Conservation (phyloP, 2,329 filamentous ascomycete species). For the Ramularia endophylla region DNA sequence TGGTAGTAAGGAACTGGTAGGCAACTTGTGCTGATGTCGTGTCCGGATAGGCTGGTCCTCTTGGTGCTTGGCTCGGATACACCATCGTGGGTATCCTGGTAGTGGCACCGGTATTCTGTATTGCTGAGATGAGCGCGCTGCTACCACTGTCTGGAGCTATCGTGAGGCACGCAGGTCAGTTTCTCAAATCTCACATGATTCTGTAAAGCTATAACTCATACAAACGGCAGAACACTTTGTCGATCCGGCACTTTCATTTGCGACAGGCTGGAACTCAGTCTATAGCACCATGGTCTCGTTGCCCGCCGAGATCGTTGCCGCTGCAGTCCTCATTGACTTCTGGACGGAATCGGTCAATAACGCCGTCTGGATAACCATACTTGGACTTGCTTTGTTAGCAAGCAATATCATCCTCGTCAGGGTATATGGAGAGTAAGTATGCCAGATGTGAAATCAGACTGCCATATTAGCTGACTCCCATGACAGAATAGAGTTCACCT, state of each 20-base stretch:
- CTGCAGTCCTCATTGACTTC: slow-evolving; percentile 24
- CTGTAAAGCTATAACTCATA: slow-evolving; percentile 28
- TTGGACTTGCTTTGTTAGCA: slow-evolving; percentile 29
- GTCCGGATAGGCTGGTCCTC: slow-evolving; percentile 18
- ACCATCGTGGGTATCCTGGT: slow-evolving; percentile 33
- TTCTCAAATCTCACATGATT: too few species aligned
- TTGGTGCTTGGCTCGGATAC: slow-evolving; percentile 31
- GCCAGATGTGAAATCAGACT: too few species aligned
- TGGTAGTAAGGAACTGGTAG: too few species aligned
- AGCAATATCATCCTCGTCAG: slow-evolving; percentile 26
- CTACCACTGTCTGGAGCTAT: slow-evolving; percentile 36
- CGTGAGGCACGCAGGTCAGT: slow-evolving; percentile 31
- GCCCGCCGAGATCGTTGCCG: slow-evolving; percentile 27
- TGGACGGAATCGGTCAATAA: slow-evolving; percentile 29
- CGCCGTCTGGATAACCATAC: slow-evolving; percentile 30
- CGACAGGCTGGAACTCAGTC: slow-evolving; percentile 29
- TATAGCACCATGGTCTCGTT: slow-evolving; percentile 28
- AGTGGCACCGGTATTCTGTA: slow-evolving; percentile 31
- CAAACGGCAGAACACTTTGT: slow-evolving; percentile 33
- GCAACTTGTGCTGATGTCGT: too few species aligned
- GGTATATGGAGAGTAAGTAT: slow-evolving; percentile 14
- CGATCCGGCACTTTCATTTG: slow-evolving; percentile 32
- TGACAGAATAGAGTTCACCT: slow-evolving; percentile 45
- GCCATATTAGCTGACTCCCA: too few species aligned
- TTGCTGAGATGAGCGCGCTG: slow-evolving; percentile 35